Evolutionary conservation across 1,284 basidiomycete genomes (phyloP), one percentile per base, ranked within the genome.

Genomic region (Naganishia sp.): DNA sequence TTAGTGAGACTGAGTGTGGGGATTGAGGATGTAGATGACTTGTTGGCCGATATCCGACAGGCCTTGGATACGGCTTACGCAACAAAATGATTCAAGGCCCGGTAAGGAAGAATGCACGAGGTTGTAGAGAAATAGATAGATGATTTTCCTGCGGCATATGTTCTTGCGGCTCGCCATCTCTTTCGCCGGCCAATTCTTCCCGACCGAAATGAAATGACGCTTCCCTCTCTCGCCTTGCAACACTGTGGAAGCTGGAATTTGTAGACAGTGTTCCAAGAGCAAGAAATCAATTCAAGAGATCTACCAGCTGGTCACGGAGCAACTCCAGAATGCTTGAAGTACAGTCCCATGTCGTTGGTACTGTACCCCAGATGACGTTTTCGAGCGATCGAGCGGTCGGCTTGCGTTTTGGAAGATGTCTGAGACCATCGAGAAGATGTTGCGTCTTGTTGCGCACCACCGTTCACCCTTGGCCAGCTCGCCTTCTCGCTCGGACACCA

Each of bases 1-100:
- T 80, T 98, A 65, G 83, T 97, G 36, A 83, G 94, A 25, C 78
- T 97, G 71, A 90, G 88, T 48, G 90, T 94, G 3, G 94, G 94
- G 11, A 85, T 95, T 23, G 94, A 97, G 81, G 94, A 97, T 70
- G 83, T 79, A 6, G 87, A 90, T 52, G 94, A 97, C 80, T 77
- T 97, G 55, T 81, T 93, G 21, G 81, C 80, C 52, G 90, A 93
- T 79, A 81, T 97, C 21, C 82, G 87, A 72, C 84, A 85, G 72
- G 92, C 90, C 7, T 80, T 94, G 60, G 59, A 61, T 43, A 6
- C 50, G 48, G 59, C 59, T 13, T 61, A 42, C 16, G 21, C 36
- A 42, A 39, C 36, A 36, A 42, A 13, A 28, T 50, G 23, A 23
- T 33, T 48, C 28, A 28, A 33, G 15, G 7, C 10, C n/a, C 25